phyloP scores from a whole-genome alignment of 1,284 basidiomycete species.

The Pterulicium gracile region DNA sequence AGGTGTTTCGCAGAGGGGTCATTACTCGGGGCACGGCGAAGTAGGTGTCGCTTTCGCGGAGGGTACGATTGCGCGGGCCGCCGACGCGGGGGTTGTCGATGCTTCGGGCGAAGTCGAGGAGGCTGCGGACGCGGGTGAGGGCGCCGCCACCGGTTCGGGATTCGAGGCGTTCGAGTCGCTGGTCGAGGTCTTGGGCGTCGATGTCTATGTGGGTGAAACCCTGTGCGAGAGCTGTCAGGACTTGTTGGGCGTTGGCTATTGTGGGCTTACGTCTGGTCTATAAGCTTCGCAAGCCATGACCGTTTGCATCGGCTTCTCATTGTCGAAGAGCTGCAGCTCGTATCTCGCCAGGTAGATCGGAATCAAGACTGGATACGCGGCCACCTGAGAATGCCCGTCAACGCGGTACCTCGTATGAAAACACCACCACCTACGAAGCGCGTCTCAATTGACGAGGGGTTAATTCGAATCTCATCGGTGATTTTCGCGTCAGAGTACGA shows the following conservation, averaged over 20 bases:
- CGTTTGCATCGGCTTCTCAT: no score
- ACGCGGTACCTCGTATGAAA: not conserved
- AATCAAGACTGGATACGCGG: not conserved
- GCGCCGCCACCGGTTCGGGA: no score
- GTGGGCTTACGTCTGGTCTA: not conserved
- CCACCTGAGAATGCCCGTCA: not conserved
- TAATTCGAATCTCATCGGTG: not conserved
- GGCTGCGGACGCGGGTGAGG: no score
- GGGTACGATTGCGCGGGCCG: not conserved
- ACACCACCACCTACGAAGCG: not conserved
- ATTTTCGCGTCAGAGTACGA: not conserved
- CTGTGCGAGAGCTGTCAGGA: not conserved
- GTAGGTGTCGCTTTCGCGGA: no score
- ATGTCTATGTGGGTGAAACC: not conserved
- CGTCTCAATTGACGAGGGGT: not conserved
- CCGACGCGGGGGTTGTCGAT: no score
- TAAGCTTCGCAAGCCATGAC: not conserved
- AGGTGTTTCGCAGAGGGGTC: not conserved
- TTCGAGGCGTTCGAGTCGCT: no score
- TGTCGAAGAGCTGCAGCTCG: not conserved
- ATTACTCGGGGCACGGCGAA: not conserved
- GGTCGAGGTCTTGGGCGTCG: not conserved
- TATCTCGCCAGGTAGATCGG: conserved; percentile 1
- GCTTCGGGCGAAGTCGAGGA: no score
- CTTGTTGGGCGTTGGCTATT: no score